phyloP scores from a whole-genome alignment of 768 basidiomycete genomes.

The Sarcodon sp. region DNA sequence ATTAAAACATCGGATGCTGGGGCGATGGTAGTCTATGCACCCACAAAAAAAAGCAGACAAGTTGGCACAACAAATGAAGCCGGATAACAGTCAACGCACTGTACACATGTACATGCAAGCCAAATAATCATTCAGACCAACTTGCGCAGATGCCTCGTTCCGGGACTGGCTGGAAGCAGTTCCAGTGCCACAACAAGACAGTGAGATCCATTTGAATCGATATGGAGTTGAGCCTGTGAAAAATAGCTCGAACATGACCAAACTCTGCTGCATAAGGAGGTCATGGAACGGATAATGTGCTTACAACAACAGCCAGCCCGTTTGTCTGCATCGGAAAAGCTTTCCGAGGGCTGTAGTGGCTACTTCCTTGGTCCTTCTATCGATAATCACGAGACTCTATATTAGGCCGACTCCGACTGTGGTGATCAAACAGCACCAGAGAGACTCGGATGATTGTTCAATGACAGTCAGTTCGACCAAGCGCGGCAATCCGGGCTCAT shows the following conservation, averaged over 20 bases:
- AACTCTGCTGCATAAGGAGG: not conserved
- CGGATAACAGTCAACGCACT: not conserved
- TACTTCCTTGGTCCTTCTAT: too few relatives aligned
- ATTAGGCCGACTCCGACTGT: too few relatives aligned
- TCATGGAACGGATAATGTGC: too few relatives aligned
- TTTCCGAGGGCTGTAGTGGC: too few relatives aligned
- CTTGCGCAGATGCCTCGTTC: slow-evolving; percentile 58
- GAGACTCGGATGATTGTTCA: too few relatives aligned
- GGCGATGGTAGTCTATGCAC: slow-evolving; percentile 62
- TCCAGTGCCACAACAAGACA: slow-evolving; percentile 50
- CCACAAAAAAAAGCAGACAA: slow-evolving; percentile 23
- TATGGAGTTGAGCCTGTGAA: slow-evolving; percentile 77
- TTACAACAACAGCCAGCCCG: too few relatives aligned
- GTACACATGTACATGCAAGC: slow-evolving; percentile 74
- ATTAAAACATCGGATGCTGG: slow-evolving; percentile 96
- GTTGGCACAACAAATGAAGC: too few relatives aligned
- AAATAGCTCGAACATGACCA: slow-evolving; percentile 8
- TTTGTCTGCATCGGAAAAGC: too few relatives aligned
- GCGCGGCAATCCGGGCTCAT: too few relatives aligned
- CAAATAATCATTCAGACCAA: slow-evolving; percentile 93
- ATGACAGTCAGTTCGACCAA: too few relatives aligned
- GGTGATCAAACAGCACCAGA: too few relatives aligned
- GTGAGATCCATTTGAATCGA: slow-evolving; percentile 78
- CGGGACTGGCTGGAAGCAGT: slow-evolving; percentile 11
- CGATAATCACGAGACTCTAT: too few relatives aligned